A percentile compares a stretch with the other conserved stretches of the same genome.
Conservation (phyloP, 2,329 filamentous ascomycete genomes). For the Epicoccum sorghinum region DNA sequence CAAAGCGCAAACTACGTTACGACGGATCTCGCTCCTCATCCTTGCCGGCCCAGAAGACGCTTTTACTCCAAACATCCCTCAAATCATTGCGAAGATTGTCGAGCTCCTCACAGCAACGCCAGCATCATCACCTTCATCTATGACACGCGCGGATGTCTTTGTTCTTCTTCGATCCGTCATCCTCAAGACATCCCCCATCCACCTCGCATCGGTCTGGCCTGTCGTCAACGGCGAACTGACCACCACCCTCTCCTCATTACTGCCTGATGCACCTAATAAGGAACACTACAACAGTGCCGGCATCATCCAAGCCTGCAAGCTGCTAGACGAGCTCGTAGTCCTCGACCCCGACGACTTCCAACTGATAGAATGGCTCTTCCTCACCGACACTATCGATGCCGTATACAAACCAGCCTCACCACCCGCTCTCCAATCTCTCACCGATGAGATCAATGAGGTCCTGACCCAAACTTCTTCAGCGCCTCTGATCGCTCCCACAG, state of each 20-base stretch:
- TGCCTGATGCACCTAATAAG: slow-evolving; percentile 69
- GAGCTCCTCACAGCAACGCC: slow-evolving; percentile 84
- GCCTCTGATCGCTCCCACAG: neutral
- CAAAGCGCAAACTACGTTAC: slow-evolving; percentile 87
- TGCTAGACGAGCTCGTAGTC: slow-evolving; percentile 86
- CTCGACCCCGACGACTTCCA: slow-evolving; percentile 95
- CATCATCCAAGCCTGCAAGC: slow-evolving; percentile 89
- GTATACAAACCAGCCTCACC: slow-evolving; percentile 75
- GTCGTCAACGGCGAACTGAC: slow-evolving; percentile 86
- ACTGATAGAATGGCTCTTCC: slow-evolving; percentile 96
- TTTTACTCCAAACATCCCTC: slow-evolving; percentile 76
- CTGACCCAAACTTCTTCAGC: slow-evolving; percentile 51
- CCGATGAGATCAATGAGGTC: slow-evolving; percentile 83
- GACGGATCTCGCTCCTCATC: slow-evolving; percentile 79
- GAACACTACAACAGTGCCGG: slow-evolving; percentile 79
- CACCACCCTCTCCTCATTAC: slow-evolving; percentile 75
- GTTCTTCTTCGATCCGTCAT: slow-evolving; percentile 83
- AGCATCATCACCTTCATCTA: slow-evolving; percentile 89
- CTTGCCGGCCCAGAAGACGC: slow-evolving; percentile 78
- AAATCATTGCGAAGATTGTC: slow-evolving; percentile 80
- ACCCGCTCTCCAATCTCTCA: slow-evolving; percentile 75
- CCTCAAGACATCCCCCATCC: slow-evolving; percentile 77
- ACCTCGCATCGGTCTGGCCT: slow-evolving; percentile 87
- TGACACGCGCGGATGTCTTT: slow-evolving; percentile 86
- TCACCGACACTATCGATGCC: slow-evolving; percentile 95